These are phyloP conservation scores for Gossypium davidsonii DNA, from an alignment of 441 rosid genomes.

Conservation along the genomic window DNA sequence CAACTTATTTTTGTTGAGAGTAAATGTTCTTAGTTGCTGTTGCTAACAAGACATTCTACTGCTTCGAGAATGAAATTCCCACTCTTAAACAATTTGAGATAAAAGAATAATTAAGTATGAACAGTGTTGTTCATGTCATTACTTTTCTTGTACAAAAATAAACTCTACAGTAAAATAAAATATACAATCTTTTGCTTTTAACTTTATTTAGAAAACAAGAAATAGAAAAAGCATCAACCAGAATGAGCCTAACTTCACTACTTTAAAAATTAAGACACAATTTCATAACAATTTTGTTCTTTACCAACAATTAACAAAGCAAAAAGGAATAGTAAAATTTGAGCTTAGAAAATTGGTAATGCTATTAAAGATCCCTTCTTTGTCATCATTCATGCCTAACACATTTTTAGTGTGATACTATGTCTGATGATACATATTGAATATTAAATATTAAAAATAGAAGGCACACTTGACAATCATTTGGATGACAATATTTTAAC, in stretches of 20 bases:
- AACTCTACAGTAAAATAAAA: not conserved
- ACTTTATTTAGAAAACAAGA: not conserved
- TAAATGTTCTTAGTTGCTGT: not conserved
- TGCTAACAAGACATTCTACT: not conserved
- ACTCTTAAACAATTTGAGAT: not conserved
- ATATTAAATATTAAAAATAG: not conserved
- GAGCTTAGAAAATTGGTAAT: not conserved
- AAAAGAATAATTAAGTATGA: not conserved
- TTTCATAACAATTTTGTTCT: not conserved
- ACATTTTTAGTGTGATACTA: not conserved
- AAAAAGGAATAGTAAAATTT: not conserved
- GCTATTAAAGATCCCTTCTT: not conserved
- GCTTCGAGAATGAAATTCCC: not conserved
- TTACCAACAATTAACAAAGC: not conserved
- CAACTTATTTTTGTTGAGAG: not conserved
- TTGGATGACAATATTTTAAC: not conserved
- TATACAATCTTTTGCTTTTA: not conserved
- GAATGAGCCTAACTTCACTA: not conserved
- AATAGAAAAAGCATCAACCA: not conserved
- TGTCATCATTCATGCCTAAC: not conserved
- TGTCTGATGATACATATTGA: not conserved
- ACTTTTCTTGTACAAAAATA: not conserved
- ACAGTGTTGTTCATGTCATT: not conserved
- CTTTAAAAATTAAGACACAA: not conserved
- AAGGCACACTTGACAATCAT: not conserved